Conservation (phyloP, 2,329 filamentous ascomycete genomes). For the Chaetomium sp. region DNA sequence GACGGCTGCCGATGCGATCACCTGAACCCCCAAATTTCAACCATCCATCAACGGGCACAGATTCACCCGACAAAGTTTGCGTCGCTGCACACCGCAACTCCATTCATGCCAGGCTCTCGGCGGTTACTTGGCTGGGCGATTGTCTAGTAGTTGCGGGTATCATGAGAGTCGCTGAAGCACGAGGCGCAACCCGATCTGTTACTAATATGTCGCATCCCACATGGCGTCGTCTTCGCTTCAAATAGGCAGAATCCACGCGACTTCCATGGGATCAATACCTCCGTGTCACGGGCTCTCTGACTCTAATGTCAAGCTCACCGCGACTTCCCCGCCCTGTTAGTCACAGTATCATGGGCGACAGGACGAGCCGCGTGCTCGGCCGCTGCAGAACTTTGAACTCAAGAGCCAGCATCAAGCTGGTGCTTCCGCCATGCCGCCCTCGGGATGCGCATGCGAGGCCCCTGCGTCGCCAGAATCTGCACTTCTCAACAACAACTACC, state of each 20-base stretch:
- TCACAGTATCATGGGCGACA: neutral
- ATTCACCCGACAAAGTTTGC: neutral
- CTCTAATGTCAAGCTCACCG: neutral
- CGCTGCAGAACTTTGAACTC: conserved; percentile 8
- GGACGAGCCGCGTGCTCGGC: neutral
- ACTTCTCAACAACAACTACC: neutral
- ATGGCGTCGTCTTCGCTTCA: conserved; percentile 1
- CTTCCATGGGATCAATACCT: conserved; percentile 1
- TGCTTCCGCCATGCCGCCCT: neutral
- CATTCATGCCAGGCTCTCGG: neutral
- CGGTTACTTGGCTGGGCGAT: neutral
- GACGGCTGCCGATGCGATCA: neutral
- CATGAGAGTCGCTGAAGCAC: neutral
- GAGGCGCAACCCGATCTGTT: neutral
- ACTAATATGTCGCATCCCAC: neutral
- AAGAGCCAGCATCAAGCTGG: neutral
- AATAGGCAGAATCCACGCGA: conserved; percentile 16
- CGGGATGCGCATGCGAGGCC: conserved; percentile 1
- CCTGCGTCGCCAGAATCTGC: neutral
- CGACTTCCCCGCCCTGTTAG: conserved; percentile 10
- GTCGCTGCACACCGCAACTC: neutral
- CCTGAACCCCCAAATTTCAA: neutral
- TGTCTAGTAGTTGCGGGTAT: neutral
- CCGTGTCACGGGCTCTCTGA: neutral
- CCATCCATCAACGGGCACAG: too few species aligned